phyloP scores from a whole-genome alignment of 208 protist species.

The Lotmaria passim region DNA sequence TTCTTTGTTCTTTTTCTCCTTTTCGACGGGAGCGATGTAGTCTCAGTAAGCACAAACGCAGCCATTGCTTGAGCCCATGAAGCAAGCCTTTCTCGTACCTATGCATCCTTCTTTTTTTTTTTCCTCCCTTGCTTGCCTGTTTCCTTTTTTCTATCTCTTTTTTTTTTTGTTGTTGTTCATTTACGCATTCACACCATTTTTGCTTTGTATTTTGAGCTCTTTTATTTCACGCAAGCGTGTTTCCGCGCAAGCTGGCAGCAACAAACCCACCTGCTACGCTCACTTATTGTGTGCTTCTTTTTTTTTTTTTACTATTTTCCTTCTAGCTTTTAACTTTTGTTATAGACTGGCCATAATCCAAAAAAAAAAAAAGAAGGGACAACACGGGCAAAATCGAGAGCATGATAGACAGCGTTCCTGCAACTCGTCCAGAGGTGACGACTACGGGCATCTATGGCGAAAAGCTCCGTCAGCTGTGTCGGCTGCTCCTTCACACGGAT shows the following conservation, averaged over 20 bases:
- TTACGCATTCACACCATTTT: constrained; percentile 1
- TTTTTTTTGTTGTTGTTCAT: constrained; percentile 11
- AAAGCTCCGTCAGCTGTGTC: constrained; percentile 43
- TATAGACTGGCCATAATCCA: not conserved
- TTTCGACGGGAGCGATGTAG: too few species aligned
- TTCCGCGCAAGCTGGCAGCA: not conserved
- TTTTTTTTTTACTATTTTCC: constrained; percentile 15
- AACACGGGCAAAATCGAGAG: too few species aligned
- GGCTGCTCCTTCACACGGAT: constrained; percentile 30
- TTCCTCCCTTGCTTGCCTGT: not conserved
- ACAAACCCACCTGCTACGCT: too few species aligned
- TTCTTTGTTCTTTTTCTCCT: too few species aligned
- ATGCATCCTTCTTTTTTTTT: not conserved
- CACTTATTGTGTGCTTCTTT: constrained; percentile 8
- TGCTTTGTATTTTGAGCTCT: not conserved
- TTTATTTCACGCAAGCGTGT: not conserved
- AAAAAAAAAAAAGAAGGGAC: too few species aligned
- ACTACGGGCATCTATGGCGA: constrained; percentile 62
- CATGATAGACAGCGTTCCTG: constrained; percentile 35
- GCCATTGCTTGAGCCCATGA: too few species aligned
- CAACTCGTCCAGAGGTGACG: constrained; percentile 54
- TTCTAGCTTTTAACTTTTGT: too few species aligned
- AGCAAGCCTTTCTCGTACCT: not conserved
- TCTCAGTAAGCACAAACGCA: too few species aligned
- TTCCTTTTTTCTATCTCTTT: not conserved